Evolutionary conservation across 2,329 filamentous ascomycete genomes (phyloP), one percentile per base, ranked within the genome.

Genomic region (Chaetomium olivaceum): DNA sequence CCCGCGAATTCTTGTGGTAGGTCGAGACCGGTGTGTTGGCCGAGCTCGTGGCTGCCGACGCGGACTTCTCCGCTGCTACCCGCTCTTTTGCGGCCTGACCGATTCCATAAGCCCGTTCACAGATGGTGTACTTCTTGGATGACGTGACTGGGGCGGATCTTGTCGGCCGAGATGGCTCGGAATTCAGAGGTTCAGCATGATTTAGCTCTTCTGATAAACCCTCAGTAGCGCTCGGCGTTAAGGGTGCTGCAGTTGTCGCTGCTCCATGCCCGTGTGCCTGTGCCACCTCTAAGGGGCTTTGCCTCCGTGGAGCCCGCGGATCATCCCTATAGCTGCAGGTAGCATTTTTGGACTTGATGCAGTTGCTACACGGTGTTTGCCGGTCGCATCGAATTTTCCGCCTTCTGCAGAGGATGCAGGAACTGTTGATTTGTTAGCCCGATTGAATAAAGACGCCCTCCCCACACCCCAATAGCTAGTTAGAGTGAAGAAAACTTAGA

Each of bases 371-470:
- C 0, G 80, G 80, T 3, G 68, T 69, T 27, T 77, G 74, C 36
- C 78, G 74, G 62, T 82, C 76, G 62, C 80, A 82, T n/a, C 76
- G 74, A 19, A 81, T 76, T 67, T 82, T 82, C 58, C 80, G 78
- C n/a, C 73, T 74, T 11, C 80, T 73, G 64, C 80, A 82, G 6
- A 79, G 73, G 9, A 75, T 72, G 64, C 80, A 82, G 1, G 80
- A 78, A 6, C 80, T 79, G 43, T 43, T 52, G 43, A 23, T 27
- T 58, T 33, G 60, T 64, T 54, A 63, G 62, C 43, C 19, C 25
- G 27, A 43, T 51, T 14, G 21, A 12, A 60, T 39, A 46, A 59
- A 39, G 60, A 54, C 27, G 29, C n/a, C n/a, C n/a, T n/a, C n/a
- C n/a, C n/a, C n/a, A n/a, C n/a, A 29, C 27, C 27, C 27, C 27